Evolutionary conservation across 108 stramenopile species (phyloP).

Genomic region (Schizochytrium sp.): DNA sequence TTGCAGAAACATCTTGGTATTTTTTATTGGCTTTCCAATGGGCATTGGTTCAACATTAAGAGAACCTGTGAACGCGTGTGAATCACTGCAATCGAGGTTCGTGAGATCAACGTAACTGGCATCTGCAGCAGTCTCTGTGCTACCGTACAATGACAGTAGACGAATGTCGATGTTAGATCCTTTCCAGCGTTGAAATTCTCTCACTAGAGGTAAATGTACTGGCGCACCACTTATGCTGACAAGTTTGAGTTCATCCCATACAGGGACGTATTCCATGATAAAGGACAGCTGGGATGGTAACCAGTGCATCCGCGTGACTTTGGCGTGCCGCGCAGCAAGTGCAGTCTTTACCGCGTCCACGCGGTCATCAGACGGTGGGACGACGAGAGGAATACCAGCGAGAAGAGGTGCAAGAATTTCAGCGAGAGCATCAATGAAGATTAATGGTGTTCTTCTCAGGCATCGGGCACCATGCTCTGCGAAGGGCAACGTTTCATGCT

Average conservation of each 20-base stretch:
- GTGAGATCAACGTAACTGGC: conserved; percentile 20
- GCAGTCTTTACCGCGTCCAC: not conserved
- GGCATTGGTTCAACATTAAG: not conserved
- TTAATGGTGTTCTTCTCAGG: conserved; percentile 26
- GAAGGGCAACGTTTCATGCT: conserved; percentile 9
- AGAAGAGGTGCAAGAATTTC: conserved; percentile 36
- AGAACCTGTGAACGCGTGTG: not conserved
- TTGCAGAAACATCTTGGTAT: not conserved
- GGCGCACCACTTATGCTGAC: conserved; percentile 12
- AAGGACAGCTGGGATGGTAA: not conserved
- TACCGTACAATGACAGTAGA: conserved; percentile 24
- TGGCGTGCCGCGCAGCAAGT: not conserved
- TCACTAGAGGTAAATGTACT: not conserved
- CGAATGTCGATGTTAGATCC: not conserved
- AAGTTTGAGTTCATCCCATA: not conserved
- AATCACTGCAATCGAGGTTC: not conserved
- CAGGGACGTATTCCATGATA: not conserved
- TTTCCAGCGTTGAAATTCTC: not conserved
- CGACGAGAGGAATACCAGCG: conserved; percentile 44
- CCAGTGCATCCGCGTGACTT: conserved; percentile 1
- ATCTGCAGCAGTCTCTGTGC: conserved; percentile 33
- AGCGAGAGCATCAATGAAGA: conserved; percentile 38
- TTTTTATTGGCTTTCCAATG: not conserved
- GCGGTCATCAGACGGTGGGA: not conserved
- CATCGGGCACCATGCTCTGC: not conserved